Evolutionary conservation across 2,329 filamentous ascomycete genomes (phyloP), one percentile per base, ranked within the genome.

Genomic region (Lasiodiplodia theobromae): DNA sequence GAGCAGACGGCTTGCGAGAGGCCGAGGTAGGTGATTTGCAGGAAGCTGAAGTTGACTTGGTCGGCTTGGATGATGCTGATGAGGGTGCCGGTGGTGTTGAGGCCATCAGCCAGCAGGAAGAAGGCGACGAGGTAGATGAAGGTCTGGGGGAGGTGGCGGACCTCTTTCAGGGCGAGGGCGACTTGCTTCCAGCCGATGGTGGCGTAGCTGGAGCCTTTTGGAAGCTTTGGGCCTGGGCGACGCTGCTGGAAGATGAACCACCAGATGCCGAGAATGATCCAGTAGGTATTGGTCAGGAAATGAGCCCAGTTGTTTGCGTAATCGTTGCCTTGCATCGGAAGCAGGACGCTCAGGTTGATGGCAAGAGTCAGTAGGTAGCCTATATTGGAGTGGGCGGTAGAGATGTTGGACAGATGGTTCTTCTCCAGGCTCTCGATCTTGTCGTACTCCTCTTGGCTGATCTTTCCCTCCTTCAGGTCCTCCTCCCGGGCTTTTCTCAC

Each of bases 51-150:
- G 3, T 84, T 82, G 3, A 91, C 88, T 4, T 91, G 85, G 44
- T 83, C 82, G 71, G 91, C 91, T 73, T 92, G 90, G 5, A 91
- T 77, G 0, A 88, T 91, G 0, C 81, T 83, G 38, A 92, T 88
- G 25, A 92, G 88, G 0, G 90, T 91, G 5, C 91, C 87, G 0
- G 89, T 91, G 0, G 90, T 92, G 75, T 91, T 91, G 44, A 91
- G 81, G 1, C 87, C 89, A 77, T 92, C 90, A n/a, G 88, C 89
- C 0, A 92, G 84, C 2, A 92, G 81, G 74, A 92, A 91, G 74
- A 91, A 92, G 3, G 84, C 83, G 77, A 70, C 69, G 0, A 92
- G 83, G 75, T 91, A 92, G 21, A 90, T 80, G 34, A 91, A 76
- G 70, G 86, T 89, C 78, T 92, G 90, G 74, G 87, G 89, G 54